Percentiles rank a stretch among this genome's conserved stretches.
phyloP scores from a whole-genome alignment of 805 yeast genomes.

The Saccharomycodes ludwigii region DNA sequence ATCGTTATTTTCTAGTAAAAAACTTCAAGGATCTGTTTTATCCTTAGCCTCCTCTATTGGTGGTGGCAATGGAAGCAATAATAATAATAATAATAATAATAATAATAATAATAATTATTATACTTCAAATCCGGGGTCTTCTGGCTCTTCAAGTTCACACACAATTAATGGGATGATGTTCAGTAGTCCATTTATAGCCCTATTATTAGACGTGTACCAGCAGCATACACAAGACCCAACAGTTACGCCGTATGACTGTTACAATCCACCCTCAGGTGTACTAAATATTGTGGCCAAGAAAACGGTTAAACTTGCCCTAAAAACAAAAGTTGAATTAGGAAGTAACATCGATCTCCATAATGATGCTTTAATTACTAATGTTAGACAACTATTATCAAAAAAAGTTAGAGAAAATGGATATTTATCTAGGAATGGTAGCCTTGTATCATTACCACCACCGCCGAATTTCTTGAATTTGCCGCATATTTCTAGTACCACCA shows the following conservation, averaged over 20 bases:
- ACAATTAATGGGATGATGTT: conserved; percentile 8
- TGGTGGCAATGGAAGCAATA: no score
- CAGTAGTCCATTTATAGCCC: conserved; percentile 30
- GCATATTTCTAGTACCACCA: conserved; percentile 3
- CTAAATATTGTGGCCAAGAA: conserved; percentile 47
- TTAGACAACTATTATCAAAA: conserved; percentile 26
- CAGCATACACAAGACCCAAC: conserved; percentile 42
- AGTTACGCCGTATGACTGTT: conserved; percentile 53
- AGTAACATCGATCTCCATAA: conserved; percentile 24
- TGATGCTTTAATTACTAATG: conserved; percentile 25
- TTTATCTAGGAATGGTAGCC: conserved; percentile 18
- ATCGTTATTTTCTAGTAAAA: neutral
- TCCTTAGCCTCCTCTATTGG: conserved; percentile 13
- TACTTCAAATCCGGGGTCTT: conserved; percentile 5
- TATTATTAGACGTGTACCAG: conserved; percentile 36
- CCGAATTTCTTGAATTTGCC: conserved; percentile 1
- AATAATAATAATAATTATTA: neutral
- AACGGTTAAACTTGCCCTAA: conserved; percentile 29
- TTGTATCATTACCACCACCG: conserved; percentile 14
- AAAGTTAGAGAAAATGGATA: conserved; percentile 20
- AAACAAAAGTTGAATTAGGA: conserved; percentile 25
- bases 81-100: conserved; percentile 1
- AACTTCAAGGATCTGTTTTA: conserved; percentile 9
- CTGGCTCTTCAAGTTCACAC: conserved; percentile 6
- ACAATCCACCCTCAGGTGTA: conserved; percentile 57